Base-by-base conservation (phyloP, 106 monocot species). In the Triglochin maritima region DNA sequence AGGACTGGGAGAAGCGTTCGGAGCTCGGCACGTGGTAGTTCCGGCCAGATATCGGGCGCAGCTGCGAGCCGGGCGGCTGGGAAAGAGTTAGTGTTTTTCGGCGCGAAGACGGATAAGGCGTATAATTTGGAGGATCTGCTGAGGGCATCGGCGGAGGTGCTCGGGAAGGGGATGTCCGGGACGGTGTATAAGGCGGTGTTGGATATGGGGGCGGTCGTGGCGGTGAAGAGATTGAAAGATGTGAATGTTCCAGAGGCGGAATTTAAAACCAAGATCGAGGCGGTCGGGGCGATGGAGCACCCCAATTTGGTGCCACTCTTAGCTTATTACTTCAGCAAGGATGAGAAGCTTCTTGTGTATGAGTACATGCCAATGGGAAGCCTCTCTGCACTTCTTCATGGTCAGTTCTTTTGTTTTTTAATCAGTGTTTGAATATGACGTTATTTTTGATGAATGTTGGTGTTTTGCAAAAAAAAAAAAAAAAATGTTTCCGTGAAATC, bases 141-240 rank as follows among this genome's bases (percentile, higher is more conserved):
- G 57, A 69, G 74, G 61, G 84, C 84, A 10, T 83, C 94, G 12
- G 87, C 87, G n/a, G 86, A 86, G 76, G 84, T 87, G 62, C 77
- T 95, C 42, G 90, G 94, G 45, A 95, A 95, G 82, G 94, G 94
- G 46, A 85, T 82, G 29, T 87, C 81, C 57, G 94, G 94, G 52
- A 90, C 83, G 4, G 50, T 89, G 29, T 95, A 87, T 75, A 94
- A 87, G 81, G 94, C 90, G 49, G 69, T 83, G 69, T 49, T 90
- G 67, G 87, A 89, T 67, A 76, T 17, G 44, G 94, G 90, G 57
- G 7, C 44, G 48, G 78, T 71, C 57, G 83, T 87, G 66, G 94
- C 83, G 5, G 87, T 95, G 77, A 95, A 95, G 83, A 44, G 94
- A n/a, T 56, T 95, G 66, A 82, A 77, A 68, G 89, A 89, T 63